A percentile compares a stretch with the other conserved stretches of the same genome.
These are phyloP conservation scores for Eucalyptus viminalis DNA, from an alignment of 345 rosid species.

Conservation along the genomic window DNA sequence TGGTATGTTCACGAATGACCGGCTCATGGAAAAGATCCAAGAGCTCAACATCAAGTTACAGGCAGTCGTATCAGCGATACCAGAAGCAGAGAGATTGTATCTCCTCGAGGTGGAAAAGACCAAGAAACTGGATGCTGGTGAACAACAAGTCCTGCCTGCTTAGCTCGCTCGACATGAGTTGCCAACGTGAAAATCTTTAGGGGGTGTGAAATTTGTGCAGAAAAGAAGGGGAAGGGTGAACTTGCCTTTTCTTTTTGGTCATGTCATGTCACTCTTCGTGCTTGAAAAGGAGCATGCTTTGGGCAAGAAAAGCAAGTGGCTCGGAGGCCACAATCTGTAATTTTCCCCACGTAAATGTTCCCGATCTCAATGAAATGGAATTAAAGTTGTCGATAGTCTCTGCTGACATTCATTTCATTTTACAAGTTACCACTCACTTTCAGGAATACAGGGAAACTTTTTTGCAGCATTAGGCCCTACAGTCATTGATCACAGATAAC, in stretches of 20 bases:
- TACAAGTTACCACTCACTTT: neutral
- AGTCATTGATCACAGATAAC: neutral
- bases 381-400: neutral
- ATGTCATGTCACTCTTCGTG: neutral
- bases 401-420: neutral
- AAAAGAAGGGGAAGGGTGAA: neutral
- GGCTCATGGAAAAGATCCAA: conserved; percentile 47
- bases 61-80: conserved; percentile 39
- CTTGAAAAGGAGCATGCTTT: neutral
- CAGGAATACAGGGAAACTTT: neutral
- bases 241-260: neutral
- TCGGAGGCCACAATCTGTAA: neutral
- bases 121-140: conserved; percentile 10
- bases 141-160: conserved; percentile 9
- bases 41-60: conserved; percentile 43
- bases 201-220: neutral
- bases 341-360: neutral
- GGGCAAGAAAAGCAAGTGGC: neutral
- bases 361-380: neutral
- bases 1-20: conserved; percentile 78
- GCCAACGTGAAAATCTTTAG: neutral
- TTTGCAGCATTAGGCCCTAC: neutral
- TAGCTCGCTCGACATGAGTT: neutral
- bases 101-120: conserved; percentile 45
- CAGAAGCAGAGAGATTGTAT: conserved; percentile 64